Evolutionary conservation across 164 flowering plant species (phyloP).

Genomic region (Aristolochia contorta): DNA sequence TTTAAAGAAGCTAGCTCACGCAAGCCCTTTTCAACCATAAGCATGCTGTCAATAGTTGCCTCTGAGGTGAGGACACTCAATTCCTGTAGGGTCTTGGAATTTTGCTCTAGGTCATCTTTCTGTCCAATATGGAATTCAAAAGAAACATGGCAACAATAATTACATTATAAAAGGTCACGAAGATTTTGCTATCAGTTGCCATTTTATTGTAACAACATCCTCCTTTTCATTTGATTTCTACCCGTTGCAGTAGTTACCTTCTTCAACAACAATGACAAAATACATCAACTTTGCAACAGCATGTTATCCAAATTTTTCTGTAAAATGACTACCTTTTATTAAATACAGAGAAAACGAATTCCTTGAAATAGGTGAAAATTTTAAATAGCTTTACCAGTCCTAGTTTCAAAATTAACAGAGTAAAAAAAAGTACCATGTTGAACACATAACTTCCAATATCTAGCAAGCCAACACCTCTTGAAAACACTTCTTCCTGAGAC

Average conservation of each 20-base stretch:
- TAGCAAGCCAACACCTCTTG: slow-evolving; percentile 98
- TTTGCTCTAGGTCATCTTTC: slow-evolving; percentile 36
- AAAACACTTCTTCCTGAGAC: slow-evolving; percentile 79
- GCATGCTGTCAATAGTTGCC: slow-evolving; percentile 75
- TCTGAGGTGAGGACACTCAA: slow-evolving; percentile 49
- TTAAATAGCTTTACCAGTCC: not conserved
- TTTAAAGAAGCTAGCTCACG: slow-evolving; percentile 71
- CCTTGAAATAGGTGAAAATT: not conserved
- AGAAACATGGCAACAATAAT: not conserved
- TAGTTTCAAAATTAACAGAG: not conserved
- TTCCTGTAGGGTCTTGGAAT: slow-evolving; percentile 25
- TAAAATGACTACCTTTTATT: too few species aligned
- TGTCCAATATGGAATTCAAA: slow-evolving; percentile 12
- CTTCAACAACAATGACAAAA: too few species aligned
- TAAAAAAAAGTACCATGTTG: slow-evolving; percentile 43
- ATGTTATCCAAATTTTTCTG: too few species aligned
- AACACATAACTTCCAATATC: slow-evolving; percentile 82
- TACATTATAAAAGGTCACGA: too few species aligned
- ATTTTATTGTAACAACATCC: too few species aligned
- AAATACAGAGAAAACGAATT: not conserved
- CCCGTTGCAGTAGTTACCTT: too few species aligned
- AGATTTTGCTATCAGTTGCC: too few species aligned
- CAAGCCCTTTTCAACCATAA: slow-evolving; percentile 79
- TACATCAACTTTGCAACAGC: too few species aligned
- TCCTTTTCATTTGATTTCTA: too few species aligned